phyloP scores from a whole-genome alignment of 2,329 filamentous ascomycete species.

The Pestalotiopsis sp. region DNA sequence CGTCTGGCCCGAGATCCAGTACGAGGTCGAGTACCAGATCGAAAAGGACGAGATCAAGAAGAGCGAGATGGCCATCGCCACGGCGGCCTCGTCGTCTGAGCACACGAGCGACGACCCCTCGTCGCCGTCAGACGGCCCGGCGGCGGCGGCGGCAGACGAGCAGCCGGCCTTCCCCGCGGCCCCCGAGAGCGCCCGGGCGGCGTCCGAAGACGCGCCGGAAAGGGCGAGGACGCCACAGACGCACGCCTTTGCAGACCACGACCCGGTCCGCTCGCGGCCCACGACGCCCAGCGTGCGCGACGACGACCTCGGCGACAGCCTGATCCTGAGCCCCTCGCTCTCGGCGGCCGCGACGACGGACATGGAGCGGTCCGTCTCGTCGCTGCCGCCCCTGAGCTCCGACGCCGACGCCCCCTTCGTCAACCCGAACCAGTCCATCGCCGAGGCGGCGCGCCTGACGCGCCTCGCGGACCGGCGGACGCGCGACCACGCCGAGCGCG shows the following conservation, averaged over 20 bases:
- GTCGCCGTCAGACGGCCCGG: slow-evolving; percentile 4
- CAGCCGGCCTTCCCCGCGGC: neutral
- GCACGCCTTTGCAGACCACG: slow-evolving; percentile 28
- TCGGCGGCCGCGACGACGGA: slow-evolving; percentile 22
- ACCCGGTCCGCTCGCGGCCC: slow-evolving; percentile 4
- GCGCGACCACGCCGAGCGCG: slow-evolving; percentile 58
- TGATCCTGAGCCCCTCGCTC: slow-evolving; percentile 13
- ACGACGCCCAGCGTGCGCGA: neutral
- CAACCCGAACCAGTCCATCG: slow-evolving; percentile 52
- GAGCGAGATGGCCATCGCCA: slow-evolving; percentile 20
- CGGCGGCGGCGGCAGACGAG: neutral
- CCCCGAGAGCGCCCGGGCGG: neutral
- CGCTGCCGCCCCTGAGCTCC: slow-evolving; percentile 16
- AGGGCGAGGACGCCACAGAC: neutral
- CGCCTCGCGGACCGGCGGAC: slow-evolving; percentile 59
- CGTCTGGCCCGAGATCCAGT: slow-evolving; percentile 79
- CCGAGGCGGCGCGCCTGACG: slow-evolving; percentile 63
- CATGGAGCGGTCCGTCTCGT: slow-evolving; percentile 22
- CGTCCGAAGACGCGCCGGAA: neutral
- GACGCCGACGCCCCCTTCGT: neutral
- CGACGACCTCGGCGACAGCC: slow-evolving; percentile 11
- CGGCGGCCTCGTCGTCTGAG: neutral
- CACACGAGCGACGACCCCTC: neutral
- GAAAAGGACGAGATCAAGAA: slow-evolving; percentile 60
- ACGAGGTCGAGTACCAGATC: slow-evolving; percentile 74